Evolutionary conservation across 176 grass and related monocot genomes (phyloP).

Genomic region (Oryza brachyantha): DNA sequence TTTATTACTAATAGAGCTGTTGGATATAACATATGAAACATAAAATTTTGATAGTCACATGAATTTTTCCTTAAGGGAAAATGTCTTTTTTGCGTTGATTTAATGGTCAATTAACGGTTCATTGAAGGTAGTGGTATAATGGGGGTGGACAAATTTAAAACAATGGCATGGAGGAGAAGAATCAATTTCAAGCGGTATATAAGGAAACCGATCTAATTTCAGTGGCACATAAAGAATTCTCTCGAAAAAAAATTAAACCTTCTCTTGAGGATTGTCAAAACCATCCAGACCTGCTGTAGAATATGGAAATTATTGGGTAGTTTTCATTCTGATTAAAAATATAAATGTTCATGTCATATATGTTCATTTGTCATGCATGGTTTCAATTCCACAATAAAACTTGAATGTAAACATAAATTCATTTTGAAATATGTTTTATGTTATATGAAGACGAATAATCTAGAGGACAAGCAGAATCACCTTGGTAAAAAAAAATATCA

Average conservation of each 20-base stretch:
- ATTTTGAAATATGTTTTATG: not conserved
- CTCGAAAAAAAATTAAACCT: not conserved
- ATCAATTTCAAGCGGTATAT: too few species aligned
- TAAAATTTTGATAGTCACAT: too few species aligned
- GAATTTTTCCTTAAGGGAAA: too few species aligned
- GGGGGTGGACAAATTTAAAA: too few species aligned
- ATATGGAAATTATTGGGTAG: not conserved
- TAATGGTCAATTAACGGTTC: too few species aligned
- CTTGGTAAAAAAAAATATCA: not conserved
- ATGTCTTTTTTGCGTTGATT: too few species aligned
- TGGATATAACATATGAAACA: too few species aligned
- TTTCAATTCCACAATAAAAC: not conserved
- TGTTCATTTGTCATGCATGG: not conserved
- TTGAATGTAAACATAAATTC: not conserved
- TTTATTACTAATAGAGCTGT: too few species aligned
- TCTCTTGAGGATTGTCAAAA: not conserved
- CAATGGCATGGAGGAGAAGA: too few species aligned
- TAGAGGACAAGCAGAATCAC: not conserved
- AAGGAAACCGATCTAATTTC: too few species aligned
- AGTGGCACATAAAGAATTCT: too few species aligned
- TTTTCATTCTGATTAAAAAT: not conserved
- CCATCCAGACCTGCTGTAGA: not conserved
- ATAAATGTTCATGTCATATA: not conserved
- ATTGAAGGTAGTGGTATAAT: too few species aligned
- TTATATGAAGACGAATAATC: not conserved